Conservation (phyloP, 495 filamentous ascomycete genomes). For the Astrocystis sublimbata region DNA sequence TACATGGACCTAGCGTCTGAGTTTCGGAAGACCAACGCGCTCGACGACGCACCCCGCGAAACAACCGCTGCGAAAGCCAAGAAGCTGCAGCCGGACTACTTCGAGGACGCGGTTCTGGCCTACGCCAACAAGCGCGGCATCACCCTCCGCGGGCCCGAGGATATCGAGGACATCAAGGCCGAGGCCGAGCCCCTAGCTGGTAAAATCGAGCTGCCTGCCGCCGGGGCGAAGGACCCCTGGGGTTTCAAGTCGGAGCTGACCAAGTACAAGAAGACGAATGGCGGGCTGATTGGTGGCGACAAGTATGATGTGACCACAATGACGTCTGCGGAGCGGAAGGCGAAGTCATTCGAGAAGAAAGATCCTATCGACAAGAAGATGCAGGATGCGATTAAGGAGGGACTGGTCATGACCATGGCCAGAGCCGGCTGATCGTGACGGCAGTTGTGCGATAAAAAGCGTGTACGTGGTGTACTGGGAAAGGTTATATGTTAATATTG, state of each 20-base stretch:
- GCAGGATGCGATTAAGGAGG: constrained; percentile 35
- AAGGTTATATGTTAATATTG: neutral
- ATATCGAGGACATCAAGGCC: constrained; percentile 28
- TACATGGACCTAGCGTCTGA: constrained; percentile 24
- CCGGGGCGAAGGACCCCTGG: constrained; percentile 28
- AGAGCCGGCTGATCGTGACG: too few relatives aligned
- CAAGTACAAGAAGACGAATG: constrained; percentile 14
- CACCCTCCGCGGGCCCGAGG: constrained; percentile 28
- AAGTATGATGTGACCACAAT: constrained; percentile 37
- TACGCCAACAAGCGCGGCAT: constrained; percentile 33
- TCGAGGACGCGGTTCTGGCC: constrained; percentile 29
- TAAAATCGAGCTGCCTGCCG: constrained; percentile 27
- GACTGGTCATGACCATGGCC: constrained; percentile 25
- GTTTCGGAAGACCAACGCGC: neutral
- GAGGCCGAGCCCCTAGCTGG: constrained; percentile 16
- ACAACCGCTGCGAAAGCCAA: neutral
- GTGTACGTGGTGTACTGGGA: neutral
- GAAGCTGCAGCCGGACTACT: constrained; percentile 23
- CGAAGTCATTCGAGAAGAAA: constrained; percentile 24
- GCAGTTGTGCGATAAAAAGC: too few relatives aligned
- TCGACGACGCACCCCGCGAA: neutral
- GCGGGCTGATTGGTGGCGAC: constrained; percentile 36
- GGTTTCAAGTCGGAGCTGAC: constrained; percentile 22
- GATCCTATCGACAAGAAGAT: constrained; percentile 33
- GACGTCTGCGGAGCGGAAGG: constrained; percentile 33